Evolutionary conservation across 345 rosid genomes (phyloP).

Genomic region (Arabidopsis arenosa): DNA sequence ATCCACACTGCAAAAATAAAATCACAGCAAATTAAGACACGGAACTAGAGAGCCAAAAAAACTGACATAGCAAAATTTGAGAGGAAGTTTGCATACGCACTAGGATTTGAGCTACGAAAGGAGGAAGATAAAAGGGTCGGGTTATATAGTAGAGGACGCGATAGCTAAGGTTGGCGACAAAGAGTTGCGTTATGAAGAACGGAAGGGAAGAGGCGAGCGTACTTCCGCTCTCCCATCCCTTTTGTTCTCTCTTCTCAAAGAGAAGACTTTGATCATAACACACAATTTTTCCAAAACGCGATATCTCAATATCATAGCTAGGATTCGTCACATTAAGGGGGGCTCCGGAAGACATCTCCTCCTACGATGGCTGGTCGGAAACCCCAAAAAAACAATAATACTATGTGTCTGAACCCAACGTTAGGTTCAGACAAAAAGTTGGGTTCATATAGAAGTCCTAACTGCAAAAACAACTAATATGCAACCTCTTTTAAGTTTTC

Average conservation of each 20-base stretch:
- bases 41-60: neutral
- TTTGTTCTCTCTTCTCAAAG: conserved; percentile 44
- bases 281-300: conserved; percentile 44
- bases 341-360: conserved; percentile 30
- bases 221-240: conserved; percentile 46
- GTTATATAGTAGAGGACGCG: conserved; percentile 40
- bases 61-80: neutral
- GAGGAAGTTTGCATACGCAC: conserved; percentile 19
- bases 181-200: conserved; percentile 45
- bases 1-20: conserved; percentile 54
- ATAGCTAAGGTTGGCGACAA: conserved; percentile 43
- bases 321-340: neutral
- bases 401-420: conserved; percentile 31
- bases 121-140: conserved; percentile 45
- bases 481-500: conserved; percentile 23
- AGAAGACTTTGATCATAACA: conserved; percentile 38
- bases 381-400: neutral
- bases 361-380: neutral
- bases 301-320: conserved; percentile 4
- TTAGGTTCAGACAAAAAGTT: neutral
- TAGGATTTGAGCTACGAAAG: conserved; percentile 48
- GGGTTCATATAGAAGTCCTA: conserved; percentile 26
- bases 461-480: conserved; percentile 27
- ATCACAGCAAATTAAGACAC: neutral
- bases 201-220: conserved; percentile 47